These are phyloP conservation scores for Cerioporus squamosus DNA, from an alignment of 1,284 basidiomycete species.

Conservation along the genomic window DNA sequence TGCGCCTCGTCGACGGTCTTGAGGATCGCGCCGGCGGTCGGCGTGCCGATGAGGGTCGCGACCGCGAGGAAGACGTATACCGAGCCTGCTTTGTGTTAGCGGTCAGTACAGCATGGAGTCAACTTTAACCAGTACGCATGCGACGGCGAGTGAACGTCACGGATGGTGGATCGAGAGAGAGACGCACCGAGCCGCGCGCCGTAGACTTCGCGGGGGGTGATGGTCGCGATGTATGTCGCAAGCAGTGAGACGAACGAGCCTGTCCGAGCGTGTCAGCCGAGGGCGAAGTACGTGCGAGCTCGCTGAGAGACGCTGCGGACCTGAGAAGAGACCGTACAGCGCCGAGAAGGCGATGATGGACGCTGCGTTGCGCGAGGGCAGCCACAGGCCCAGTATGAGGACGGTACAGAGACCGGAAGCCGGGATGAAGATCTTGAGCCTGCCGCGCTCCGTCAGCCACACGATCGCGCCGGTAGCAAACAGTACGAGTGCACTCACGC, in stretches of 20 bases:
- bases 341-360: constrained; percentile 21
- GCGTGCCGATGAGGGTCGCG: constrained; percentile 20
- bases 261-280: background rate
- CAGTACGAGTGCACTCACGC: constrained; percentile 7
- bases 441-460: background rate
- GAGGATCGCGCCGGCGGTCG: constrained; percentile 37
- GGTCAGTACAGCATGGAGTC: no score
- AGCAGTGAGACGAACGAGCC: constrained; percentile 21
- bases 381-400: constrained; percentile 18
- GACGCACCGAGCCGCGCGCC: constrained; percentile 23
- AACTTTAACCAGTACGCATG: no score
- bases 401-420: constrained; percentile 13
- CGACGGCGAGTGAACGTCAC: no score
- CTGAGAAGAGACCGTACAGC: constrained; percentile 21
- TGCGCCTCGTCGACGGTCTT: constrained; percentile 25
- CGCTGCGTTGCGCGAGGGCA: constrained; percentile 16
- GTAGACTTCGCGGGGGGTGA: constrained; percentile 22
- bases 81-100: constrained; percentile 37
- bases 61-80: constrained; percentile 15
- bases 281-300: background rate
- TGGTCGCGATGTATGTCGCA: constrained; percentile 22
- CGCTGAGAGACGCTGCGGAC: background rate
- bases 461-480: no score
- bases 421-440: constrained; percentile 19
- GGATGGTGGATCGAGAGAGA: no score